Base-by-base conservation (phyloP, 768 basidiomycete genomes). In the Kwoniella newhampshirensis region DNA sequence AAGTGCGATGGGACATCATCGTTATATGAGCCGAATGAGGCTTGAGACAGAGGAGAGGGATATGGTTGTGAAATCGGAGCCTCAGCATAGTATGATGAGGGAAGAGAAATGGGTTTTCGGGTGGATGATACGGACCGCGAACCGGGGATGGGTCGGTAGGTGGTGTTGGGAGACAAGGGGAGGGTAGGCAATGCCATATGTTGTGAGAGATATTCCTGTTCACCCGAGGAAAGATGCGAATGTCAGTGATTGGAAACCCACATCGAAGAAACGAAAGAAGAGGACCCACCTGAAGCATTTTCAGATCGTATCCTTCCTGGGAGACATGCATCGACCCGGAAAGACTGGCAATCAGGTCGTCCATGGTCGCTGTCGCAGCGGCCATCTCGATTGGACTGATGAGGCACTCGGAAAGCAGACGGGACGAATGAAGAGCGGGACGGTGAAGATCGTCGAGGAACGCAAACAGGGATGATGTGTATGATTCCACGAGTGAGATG, bases 261-360 rank as follows among this genome's bases (percentile, higher is more conserved):
- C 45, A 54, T 15, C n/a, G 35, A 39, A 28, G 30, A 52, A n/a
- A 25, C 35, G 35, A 49, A 20, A 32, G 27, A 9, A n/a, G 21
- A n/a, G n/a, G n/a, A 69, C 67, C 54, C 48, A 70, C 68, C 42
- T 70, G 68, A 9, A 70, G 60, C 30, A 58, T 58, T 57, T 64
- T 63, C 37, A 70, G 48, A 44, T 70, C 65, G 30, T 68, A 62
- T 15, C 63, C 63, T 32, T 68, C 63, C 41, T 67, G 62, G 21
- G 58, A 60, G 15, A 70, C 68, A 47, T 66, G 65, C 68, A 70
- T 64, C 8, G 50, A 55, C 8, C 65, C 68, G 13, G 62, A 58
- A 2, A 70, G 21, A 2, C 49, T 55, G 18, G 62, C 62, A 26
- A 70, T 51, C 15, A 70, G 48, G 43, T 70, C 68, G 17, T 70